These are phyloP conservation scores for Diplodia mutila DNA, from an alignment of 2,329 filamentous ascomycete genomes.

Conservation along the genomic window DNA sequence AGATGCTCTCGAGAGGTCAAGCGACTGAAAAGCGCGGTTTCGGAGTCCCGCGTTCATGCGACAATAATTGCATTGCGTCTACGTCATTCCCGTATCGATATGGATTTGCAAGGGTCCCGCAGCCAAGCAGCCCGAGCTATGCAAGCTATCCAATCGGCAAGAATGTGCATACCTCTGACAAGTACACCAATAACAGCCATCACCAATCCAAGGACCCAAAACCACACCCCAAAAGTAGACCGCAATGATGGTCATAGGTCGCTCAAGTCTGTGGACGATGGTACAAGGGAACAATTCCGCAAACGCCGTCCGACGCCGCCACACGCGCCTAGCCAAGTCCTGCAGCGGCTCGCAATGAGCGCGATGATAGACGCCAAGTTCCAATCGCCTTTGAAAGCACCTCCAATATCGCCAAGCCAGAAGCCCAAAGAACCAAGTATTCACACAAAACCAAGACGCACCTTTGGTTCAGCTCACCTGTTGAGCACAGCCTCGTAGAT, in stretches of 20 bases:
- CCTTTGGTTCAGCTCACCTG: slow-evolving; percentile 42
- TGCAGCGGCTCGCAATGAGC: slow-evolving; percentile 16
- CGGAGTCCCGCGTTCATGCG: not conserved
- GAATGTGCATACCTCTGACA: not conserved
- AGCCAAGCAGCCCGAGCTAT: not conserved
- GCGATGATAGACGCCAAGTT: slow-evolving; percentile 8
- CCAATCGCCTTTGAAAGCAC: slow-evolving; percentile 10
- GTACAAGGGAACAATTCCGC: slow-evolving; percentile 30
- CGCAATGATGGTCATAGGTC: not conserved
- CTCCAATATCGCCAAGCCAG: not conserved
- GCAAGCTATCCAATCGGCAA: not conserved
- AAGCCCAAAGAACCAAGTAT: slow-evolving; percentile 1
- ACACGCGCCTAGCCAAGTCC: not conserved
- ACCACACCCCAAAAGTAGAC: not conserved
- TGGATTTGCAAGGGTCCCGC: slow-evolving; percentile 2
- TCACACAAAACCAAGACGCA: not conserved
- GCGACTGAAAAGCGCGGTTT: not conserved
- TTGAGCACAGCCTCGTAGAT: slow-evolving; percentile 78
- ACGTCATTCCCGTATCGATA: slow-evolving; percentile 25
- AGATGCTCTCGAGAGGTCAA: no score
- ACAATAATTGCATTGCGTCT: not conserved
- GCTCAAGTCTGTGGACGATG: slow-evolving; percentile 18
- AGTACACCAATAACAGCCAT: not conserved
- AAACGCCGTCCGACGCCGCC: slow-evolving; percentile 30
- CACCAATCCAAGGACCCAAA: not conserved